Conservation (phyloP, 345 rosid species). For the Psidium friedrichsthalianum region DNA sequence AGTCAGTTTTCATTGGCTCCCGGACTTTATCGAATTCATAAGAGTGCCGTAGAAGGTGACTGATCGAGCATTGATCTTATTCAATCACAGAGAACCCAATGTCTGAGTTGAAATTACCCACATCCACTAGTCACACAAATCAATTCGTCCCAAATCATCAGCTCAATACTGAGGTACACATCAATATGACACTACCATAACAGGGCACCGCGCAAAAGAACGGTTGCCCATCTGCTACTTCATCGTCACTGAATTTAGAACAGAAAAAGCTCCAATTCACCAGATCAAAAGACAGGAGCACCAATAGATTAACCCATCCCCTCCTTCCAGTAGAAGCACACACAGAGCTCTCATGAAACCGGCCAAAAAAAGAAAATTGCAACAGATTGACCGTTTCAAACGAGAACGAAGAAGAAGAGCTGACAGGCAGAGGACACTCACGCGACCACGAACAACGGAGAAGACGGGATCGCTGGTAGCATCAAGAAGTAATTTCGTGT, state of each 20-base stretch:
- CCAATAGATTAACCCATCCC: not conserved
- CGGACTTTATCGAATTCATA: not conserved
- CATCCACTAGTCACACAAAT: not conserved
- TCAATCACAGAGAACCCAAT: not conserved
- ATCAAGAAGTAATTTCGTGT: slow-evolving; percentile 27
- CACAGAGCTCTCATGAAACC: not conserved
- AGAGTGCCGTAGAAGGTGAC: not conserved
- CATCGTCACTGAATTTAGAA: not conserved
- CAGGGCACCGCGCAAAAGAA: not conserved
- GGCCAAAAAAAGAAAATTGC: not conserved
- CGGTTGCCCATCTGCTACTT: not conserved
- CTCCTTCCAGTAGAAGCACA: not conserved
- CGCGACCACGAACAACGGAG: slow-evolving; percentile 34
- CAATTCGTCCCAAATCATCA: not conserved
- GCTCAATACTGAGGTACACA: not conserved
- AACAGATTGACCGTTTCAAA: not conserved
- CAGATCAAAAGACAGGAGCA: not conserved
- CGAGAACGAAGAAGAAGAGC: not conserved
- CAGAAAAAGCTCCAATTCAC: not conserved
- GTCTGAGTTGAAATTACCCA: not conserved
- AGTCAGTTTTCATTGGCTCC: not conserved
- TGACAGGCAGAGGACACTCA: slow-evolving; percentile 14
- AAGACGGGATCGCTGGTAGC: slow-evolving; percentile 36
- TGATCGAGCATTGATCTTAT: not conserved
- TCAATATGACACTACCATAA: not conserved